Evolutionary conservation across 2,329 filamentous ascomycete species (phyloP).

Genomic region (Scytalidium lignicola): DNA sequence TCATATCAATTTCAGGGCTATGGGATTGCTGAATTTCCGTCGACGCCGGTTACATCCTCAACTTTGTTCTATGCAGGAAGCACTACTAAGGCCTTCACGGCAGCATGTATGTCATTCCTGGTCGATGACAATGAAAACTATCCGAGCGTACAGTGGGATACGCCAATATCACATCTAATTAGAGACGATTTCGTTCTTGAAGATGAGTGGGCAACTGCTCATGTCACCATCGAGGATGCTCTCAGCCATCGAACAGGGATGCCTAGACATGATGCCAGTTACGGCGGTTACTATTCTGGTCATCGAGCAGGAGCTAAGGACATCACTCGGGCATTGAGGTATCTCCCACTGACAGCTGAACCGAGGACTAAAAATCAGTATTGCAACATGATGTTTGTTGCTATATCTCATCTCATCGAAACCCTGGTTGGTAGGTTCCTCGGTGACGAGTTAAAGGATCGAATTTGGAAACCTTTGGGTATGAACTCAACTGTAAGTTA

Average conservation of each 20-base stretch:
- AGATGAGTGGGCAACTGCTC: slow-evolving; percentile 39
- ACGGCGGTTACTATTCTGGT: slow-evolving; percentile 28
- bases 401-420: slow-evolving; percentile 41
- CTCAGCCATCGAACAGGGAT: slow-evolving; percentile 48
- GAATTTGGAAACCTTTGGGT: slow-evolving; percentile 40
- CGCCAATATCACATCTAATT: slow-evolving; percentile 41
- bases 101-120: slow-evolving; percentile 44
- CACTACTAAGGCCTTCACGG: slow-evolving; percentile 51
- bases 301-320: slow-evolving; percentile 24
- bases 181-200: slow-evolving; percentile 47
- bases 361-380: slow-evolving; percentile 43
- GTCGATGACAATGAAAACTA: slow-evolving; percentile 37
- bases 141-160: slow-evolving; percentile 39
- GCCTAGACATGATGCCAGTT: slow-evolving; percentile 34
- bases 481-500: slow-evolving; percentile 38
- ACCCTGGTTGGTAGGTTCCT: slow-evolving; percentile 33
- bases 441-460: slow-evolving; percentile 34
- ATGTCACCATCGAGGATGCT: slow-evolving; percentile 50
- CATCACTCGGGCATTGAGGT: slow-evolving; percentile 37
- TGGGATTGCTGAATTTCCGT: slow-evolving; percentile 32
- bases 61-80: slow-evolving; percentile 52
- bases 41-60: slow-evolving; percentile 34
- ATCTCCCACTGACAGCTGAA: slow-evolving; percentile 39
- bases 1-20: slow-evolving; percentile 27
- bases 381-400: slow-evolving; percentile 45